These are phyloP conservation scores for Eryngium alpinum DNA, from an alignment of 140 eudicot genomes.

Conservation along the genomic window DNA sequence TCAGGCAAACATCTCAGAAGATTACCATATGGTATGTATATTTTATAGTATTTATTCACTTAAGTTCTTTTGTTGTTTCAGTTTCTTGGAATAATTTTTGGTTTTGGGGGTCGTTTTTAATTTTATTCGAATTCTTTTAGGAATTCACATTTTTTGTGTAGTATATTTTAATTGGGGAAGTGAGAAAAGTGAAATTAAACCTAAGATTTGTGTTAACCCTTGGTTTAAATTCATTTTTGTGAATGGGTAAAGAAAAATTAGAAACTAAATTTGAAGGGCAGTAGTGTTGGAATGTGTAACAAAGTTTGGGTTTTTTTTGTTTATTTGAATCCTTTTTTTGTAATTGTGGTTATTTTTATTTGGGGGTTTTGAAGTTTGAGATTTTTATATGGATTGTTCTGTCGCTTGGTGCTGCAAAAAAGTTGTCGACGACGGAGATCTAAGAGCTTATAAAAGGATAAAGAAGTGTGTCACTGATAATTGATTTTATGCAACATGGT, in stretches of 20 bases:
- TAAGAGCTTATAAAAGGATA: constrained; percentile 75
- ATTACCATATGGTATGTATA: constrained; percentile 77
- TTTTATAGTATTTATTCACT: background rate
- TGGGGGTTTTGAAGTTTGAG: background rate
- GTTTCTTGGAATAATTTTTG: background rate
- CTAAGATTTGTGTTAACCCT: no score
- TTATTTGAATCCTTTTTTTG: background rate
- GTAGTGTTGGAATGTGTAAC: background rate
- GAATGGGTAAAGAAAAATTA: no score
- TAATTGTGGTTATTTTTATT: background rate
- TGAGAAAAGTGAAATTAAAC: no score
- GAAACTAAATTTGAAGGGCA: no score
- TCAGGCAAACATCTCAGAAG: constrained; percentile 68
- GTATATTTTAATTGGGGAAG: no score
- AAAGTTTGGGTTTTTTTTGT: background rate
- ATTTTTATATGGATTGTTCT: background rate
- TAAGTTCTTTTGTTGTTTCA: background rate
- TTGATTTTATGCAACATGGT: constrained; percentile 95
- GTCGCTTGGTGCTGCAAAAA: constrained; percentile 43
- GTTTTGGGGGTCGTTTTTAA: background rate
- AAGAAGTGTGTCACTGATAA: constrained; percentile 71
- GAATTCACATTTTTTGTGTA: no score
- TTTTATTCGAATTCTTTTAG: no score
- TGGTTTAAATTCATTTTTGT: no score
- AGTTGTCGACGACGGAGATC: constrained; percentile 67